Conservation (phyloP, 2,329 filamentous ascomycete species). For the Leptographium wingfieldii region DNA sequence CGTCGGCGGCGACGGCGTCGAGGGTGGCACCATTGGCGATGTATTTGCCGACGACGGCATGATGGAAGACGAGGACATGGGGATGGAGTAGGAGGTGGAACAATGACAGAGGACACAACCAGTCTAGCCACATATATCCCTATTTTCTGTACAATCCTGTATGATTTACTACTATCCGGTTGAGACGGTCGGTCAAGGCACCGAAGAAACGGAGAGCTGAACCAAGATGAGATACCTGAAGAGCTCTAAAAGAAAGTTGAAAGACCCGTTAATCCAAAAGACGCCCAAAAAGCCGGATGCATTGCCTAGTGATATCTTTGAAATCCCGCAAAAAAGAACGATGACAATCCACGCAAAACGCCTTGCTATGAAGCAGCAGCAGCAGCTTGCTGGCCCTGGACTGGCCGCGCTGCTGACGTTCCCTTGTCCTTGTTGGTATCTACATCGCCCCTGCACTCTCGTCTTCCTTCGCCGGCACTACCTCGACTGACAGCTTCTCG, state of each 20-base stretch:
- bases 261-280: neutral
- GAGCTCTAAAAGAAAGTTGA: neutral
- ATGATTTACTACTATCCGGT: neutral
- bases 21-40: conserved; percentile 41
- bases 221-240: neutral
- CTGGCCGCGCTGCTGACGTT: no score
- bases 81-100: conserved; percentile 15
- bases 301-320: neutral
- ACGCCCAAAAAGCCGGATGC: neutral
- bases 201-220: neutral
- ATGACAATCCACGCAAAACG: conserved; percentile 6
- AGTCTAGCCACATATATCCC: neutral
- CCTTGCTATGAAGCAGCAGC: conserved; percentile 10
- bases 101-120: no score
- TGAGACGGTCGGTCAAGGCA: neutral
- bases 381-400: neutral
- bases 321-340: neutral
- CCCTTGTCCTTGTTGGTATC: neutral
- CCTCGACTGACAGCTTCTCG: conserved; percentile 35
- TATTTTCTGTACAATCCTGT: neutral
- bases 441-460: neutral
- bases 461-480: conserved; percentile 16
- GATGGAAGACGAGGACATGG: conserved; percentile 23
- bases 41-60: conserved; percentile 23
- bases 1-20: conserved; percentile 39